Evolutionary conservation across 257 asterid genomes (phyloP), one percentile per base, ranked within the genome.

Genomic region (Knoxia roxburghii): DNA sequence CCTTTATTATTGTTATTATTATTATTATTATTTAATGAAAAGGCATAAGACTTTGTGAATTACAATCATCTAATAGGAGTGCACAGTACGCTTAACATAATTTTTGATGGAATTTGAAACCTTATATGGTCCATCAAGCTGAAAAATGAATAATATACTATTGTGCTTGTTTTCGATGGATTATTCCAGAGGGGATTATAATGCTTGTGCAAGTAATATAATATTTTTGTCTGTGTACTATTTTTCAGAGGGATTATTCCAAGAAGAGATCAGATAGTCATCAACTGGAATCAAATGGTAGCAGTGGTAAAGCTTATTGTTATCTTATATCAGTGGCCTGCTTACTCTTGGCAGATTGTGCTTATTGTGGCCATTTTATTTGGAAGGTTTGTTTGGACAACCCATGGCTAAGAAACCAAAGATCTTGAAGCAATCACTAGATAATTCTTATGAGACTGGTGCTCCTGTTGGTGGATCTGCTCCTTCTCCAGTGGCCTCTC

Each of bases 401-500:
- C 88, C 85, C 74, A 67, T 76, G 55, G 40, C 70, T 63, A 95
- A 89, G 91, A 95, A 87, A 80, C 93, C 90, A 1, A 94, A 95
- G 87, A 76, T 78, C 73, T 79, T 82, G 83, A 80, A 89, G 65
- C 93, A 78, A 73, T 78, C 88, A 41, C 83, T 78, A 37, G 98
- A 95, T 78, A 83, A 72, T 78, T 78, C 91, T 74, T 84, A 77
- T 76, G 95, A 94, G 76, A 85, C 84, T 78, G 55, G 82, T 60
- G 73, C 79, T 48, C 86, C 91, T 59, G 70, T 69, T 72, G 83
- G 82, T 64, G 91, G 87, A 23, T 80, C 96, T 70, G 80, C 77
- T 73, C 93, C 96, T 78, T 86, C 98, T 57, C 97, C 99, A 35
- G 91, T 68, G 40, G 90, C 91, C 78, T 87, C 99, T 74, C 98